phyloP scores from a whole-genome alignment of 2,329 filamentous ascomycete genomes.

The Xylaria sp. region DNA sequence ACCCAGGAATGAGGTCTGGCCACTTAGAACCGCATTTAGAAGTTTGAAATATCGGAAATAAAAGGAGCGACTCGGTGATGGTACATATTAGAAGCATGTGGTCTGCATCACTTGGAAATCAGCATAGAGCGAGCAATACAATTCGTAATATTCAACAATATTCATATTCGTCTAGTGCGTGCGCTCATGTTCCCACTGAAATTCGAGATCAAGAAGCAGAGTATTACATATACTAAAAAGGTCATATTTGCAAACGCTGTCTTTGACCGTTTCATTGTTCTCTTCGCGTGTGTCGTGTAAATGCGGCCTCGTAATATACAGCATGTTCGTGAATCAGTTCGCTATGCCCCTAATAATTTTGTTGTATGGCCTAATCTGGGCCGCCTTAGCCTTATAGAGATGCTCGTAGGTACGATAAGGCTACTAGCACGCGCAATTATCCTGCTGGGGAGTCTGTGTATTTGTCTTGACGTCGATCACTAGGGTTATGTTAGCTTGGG shows the following conservation, averaged over 20 bases:
- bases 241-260: slow-evolving; percentile 44
- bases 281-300: slow-evolving; percentile 29
- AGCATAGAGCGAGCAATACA: slow-evolving; percentile 2
- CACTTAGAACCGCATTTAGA: slow-evolving; percentile 1
- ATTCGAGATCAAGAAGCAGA: slow-evolving; percentile 37
- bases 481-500: slow-evolving; percentile 54
- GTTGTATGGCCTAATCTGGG: slow-evolving; percentile 19
- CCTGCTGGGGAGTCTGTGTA: slow-evolving; percentile 74
- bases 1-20: slow-evolving; percentile 40
- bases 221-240: slow-evolving; percentile 51
- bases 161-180: slow-evolving; percentile 14
- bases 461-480: slow-evolving; percentile 96
- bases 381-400: slow-evolving; percentile 22
- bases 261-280: slow-evolving; percentile 40
- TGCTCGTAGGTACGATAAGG: slow-evolving; percentile 2
- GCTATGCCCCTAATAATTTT: slow-evolving; percentile 47
- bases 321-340: slow-evolving; percentile 45
- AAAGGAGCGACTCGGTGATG: slow-evolving; percentile 5
- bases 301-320: slow-evolving; percentile 45
- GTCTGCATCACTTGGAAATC: slow-evolving; percentile 4
- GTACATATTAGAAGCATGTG: neutral
- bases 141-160: slow-evolving; percentile 12
- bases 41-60: neutral
- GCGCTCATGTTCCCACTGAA: neutral
- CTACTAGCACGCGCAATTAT: slow-evolving; percentile 74